Evolutionary conservation across 2,329 filamentous ascomycete species (phyloP).

Genomic region (Colletotrichum karsti): DNA sequence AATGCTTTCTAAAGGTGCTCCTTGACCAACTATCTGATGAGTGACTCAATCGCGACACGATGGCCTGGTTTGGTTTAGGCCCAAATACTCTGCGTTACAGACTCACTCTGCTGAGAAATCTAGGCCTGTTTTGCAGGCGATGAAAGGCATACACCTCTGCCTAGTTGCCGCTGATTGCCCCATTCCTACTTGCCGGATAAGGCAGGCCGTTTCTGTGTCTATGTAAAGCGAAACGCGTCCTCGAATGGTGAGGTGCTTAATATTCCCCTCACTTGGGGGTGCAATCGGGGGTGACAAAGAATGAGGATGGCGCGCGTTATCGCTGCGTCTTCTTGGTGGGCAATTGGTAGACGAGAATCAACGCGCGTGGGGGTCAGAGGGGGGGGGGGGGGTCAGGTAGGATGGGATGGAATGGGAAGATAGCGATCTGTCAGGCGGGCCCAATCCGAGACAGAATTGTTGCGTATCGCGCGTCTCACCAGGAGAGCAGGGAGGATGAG

Average conservation of each 20-base stretch:
- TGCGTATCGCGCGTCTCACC: constrained; percentile 17
- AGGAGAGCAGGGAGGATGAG: background rate
- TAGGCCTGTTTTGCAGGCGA: too few species aligned
- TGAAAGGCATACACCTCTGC: too few species aligned
- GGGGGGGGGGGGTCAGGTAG: background rate
- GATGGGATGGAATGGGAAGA: background rate
- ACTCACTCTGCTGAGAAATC: too few species aligned
- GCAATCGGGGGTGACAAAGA: background rate
- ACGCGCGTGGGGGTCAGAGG: too few species aligned
- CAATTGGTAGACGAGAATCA: background rate
- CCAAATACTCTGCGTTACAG: too few species aligned
- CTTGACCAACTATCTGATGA: too few species aligned
- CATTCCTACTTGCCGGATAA: background rate
- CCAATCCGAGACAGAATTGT: background rate
- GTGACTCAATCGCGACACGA: too few species aligned
- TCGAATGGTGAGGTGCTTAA: too few species aligned
- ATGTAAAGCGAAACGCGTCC: too few species aligned
- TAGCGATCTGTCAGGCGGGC: background rate
- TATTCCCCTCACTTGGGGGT: background rate
- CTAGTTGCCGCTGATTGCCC: background rate
- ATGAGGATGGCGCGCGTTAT: background rate
- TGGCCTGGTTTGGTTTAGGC: too few species aligned
- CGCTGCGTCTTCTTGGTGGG: background rate
- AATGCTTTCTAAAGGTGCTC: too few species aligned
- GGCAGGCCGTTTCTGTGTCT: constrained; percentile 13